Evolutionary conservation across 2,329 filamentous ascomycete genomes (phyloP).

Genomic region (Phoma sp.): DNA sequence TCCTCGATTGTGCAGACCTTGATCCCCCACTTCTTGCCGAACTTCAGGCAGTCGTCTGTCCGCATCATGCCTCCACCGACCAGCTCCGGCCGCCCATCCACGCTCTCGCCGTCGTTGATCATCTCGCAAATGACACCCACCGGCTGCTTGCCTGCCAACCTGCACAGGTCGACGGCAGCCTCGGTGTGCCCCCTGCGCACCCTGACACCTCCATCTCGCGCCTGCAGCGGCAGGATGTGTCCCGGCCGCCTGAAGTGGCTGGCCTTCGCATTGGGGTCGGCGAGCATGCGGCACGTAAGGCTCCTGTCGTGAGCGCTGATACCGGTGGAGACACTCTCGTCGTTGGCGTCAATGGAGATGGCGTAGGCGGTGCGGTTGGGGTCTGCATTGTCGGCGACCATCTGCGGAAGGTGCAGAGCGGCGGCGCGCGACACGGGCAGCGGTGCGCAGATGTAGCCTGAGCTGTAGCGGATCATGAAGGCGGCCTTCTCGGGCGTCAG

Average conservation of each 20-base stretch:
- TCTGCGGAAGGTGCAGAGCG: constrained; percentile 80
- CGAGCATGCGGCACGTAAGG: constrained; percentile 78
- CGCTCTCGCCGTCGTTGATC: constrained; percentile 80
- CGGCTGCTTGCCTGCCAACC: constrained; percentile 73
- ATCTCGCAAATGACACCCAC: constrained; percentile 90
- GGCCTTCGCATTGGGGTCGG: constrained; percentile 62
- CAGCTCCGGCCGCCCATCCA: constrained; percentile 70
- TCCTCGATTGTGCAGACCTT: constrained; percentile 96
- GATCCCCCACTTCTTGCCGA: constrained; percentile 86
- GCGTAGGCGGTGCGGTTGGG: constrained; percentile 93
- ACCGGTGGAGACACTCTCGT: constrained; percentile 74
- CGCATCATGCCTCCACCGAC: constrained; percentile 85
- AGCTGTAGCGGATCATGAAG: constrained; percentile 90
- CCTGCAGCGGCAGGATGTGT: constrained; percentile 86
- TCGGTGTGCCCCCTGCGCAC: constrained; percentile 88
- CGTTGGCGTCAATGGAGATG: constrained; percentile 79
- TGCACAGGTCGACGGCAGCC: constrained; percentile 88
- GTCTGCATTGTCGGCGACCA: constrained; percentile 80
- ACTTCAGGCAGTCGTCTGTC: constrained; percentile 83
- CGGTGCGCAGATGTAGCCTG: constrained; percentile 90
- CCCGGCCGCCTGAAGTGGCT: constrained; percentile 79
- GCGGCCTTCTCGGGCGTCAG: constrained; percentile 90
- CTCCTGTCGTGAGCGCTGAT: constrained; percentile 89
- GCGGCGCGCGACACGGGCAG: constrained; percentile 72
- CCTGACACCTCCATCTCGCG: constrained; percentile 78